phyloP scores from a whole-genome alignment of 306 rosid species.

The Corylus heterophylla region DNA sequence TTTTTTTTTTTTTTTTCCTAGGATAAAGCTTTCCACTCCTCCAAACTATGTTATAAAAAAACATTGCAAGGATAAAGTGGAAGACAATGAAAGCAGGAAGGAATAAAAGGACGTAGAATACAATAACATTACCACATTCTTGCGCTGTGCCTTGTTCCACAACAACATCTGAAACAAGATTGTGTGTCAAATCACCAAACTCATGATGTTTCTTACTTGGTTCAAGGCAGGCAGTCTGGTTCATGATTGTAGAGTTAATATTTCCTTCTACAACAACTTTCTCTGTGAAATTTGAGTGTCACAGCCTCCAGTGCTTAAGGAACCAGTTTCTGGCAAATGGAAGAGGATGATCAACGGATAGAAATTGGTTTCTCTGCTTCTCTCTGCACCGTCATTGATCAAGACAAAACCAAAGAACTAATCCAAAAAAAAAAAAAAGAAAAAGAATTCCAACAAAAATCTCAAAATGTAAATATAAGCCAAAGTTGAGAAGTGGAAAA shows the following conservation, averaged over 20 bases:
- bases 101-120: conserved; percentile 16
- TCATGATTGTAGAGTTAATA: neutral
- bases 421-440: neutral
- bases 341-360: conserved; percentile 39
- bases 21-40: too few species aligned
- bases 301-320: neutral
- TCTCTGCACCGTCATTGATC: neutral
- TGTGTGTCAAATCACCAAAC: conserved; percentile 63
- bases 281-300: neutral
- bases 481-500: neutral
- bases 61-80: neutral
- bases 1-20: too few species aligned
- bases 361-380: conserved; percentile 2
- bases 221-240: conserved; percentile 76
- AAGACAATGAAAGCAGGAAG: conserved; percentile 2
- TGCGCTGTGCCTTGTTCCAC: conserved; percentile 54
- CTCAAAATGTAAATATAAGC: neutral
- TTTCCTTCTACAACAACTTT: conserved; percentile 47
- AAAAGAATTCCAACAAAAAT: neutral
- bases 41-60: neutral
- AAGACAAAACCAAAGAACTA: neutral
- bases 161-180: conserved; percentile 26
- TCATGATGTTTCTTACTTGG: conserved; percentile 85
- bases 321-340: conserved; percentile 75
- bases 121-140: conserved; percentile 46